phyloP scores from a whole-genome alignment of 257 asterid genomes.

The Solanum rostratum region DNA sequence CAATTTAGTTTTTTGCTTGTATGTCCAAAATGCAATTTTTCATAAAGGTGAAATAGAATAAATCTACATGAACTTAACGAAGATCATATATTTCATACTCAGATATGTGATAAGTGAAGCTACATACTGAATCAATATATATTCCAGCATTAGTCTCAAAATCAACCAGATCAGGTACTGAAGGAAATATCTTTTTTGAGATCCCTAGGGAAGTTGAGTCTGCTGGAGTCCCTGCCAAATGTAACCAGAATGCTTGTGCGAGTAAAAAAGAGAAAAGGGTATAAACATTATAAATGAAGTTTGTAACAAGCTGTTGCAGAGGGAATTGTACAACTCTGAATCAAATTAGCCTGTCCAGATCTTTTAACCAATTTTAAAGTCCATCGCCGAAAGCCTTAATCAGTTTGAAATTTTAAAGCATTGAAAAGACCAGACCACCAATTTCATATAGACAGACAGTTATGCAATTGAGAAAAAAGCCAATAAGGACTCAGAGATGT shows the following conservation, averaged over 20 bases:
- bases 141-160: background rate
- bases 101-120: background rate
- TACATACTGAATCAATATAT: background rate
- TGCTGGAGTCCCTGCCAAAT: conserved; percentile 64
- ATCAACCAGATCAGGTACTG: conserved; percentile 69
- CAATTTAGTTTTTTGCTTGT: background rate
- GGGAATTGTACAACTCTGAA: background rate
- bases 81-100: background rate
- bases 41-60: background rate
- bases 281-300: background rate
- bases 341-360: background rate
- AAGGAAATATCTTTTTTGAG: conserved; percentile 55
- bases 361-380: background rate
- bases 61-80: background rate
- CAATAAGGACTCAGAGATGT: background rate
- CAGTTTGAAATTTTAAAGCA: background rate
- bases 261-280: background rate
- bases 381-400: background rate
- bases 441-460: background rate
- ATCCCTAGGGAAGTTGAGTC: conserved; percentile 73
- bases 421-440: background rate
- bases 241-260: background rate
- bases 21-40: background rate
- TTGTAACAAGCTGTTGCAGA: background rate
- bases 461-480: background rate